These are phyloP conservation scores for Pseudohalonectria lignicola DNA, from an alignment of 2,329 filamentous ascomycete species.

Conservation along the genomic window DNA sequence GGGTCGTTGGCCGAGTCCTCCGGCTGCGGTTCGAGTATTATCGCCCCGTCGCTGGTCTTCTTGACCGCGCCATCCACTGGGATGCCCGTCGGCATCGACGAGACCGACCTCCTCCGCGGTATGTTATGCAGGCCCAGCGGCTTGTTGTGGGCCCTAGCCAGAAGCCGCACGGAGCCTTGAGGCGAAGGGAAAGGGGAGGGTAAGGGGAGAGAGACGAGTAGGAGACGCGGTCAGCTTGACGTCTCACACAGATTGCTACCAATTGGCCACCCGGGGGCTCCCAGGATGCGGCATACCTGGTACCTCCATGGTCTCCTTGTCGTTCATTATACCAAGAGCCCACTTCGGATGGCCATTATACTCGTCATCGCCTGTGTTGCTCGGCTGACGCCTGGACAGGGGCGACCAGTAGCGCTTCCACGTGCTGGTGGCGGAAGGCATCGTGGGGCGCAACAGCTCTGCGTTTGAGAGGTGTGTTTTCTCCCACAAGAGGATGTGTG, in stretches of 20 bases:
- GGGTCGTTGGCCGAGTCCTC: slow-evolving; percentile 87
- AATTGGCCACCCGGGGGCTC: too few relatives aligned
- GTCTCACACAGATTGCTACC: too few relatives aligned
- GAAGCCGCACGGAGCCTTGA: slow-evolving; percentile 45
- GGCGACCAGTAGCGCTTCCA: too few relatives aligned
- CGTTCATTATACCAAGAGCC: slow-evolving; percentile 74
- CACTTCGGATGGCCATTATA: slow-evolving; percentile 35
- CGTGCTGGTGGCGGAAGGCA: too few relatives aligned
- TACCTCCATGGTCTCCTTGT: slow-evolving; percentile 72
- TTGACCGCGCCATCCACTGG: slow-evolving; percentile 38
- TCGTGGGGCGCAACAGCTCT: too few relatives aligned
- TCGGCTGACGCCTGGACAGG: too few relatives aligned
- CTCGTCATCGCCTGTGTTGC: too few relatives aligned
- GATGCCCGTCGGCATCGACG: slow-evolving; percentile 39
- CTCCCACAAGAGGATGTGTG: too few relatives aligned
- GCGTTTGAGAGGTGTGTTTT: too few relatives aligned
- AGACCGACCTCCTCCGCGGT: slow-evolving; percentile 45
- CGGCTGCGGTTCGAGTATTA: slow-evolving; percentile 85
- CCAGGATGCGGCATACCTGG: slow-evolving; percentile 52
- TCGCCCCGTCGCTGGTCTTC: slow-evolving; percentile 66
- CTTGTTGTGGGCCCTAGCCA: slow-evolving; percentile 44
- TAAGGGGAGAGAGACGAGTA: neutral
- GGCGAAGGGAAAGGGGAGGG: slow-evolving; percentile 4
- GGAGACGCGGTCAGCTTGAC: too few relatives aligned
- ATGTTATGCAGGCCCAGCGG: slow-evolving; percentile 47